Evolutionary conservation across 2,329 filamentous ascomycete genomes (phyloP).

Genomic region (Diaporthe humulicola): DNA sequence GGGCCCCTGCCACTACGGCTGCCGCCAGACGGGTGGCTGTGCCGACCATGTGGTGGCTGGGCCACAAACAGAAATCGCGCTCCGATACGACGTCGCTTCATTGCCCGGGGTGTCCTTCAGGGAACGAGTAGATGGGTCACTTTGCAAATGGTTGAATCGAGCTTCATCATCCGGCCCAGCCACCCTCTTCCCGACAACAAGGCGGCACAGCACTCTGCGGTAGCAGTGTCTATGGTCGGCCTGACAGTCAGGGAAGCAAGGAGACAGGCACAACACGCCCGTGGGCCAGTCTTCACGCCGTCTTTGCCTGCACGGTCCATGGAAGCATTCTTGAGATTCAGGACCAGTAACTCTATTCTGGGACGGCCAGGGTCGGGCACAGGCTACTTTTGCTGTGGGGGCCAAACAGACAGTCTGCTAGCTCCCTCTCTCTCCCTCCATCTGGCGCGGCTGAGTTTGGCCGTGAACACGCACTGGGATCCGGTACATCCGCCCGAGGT

Average conservation of each 20-base stretch:
- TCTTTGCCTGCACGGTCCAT: neutral
- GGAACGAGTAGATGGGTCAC: neutral
- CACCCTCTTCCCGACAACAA: neutral
- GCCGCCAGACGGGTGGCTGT: neutral
- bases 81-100: neutral
- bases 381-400: neutral
- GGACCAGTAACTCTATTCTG: neutral
- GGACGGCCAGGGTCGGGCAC: neutral
- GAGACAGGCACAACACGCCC: no score
- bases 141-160: neutral
- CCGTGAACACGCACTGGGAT: neutral
- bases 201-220: neutral
- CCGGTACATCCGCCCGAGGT: slow-evolving; percentile 12
- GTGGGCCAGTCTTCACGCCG: neutral
- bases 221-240: no score
- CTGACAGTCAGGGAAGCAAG: no score
- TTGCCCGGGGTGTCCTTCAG: neutral
- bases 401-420: neutral
- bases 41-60: neutral
- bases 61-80: neutral
- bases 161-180: neutral
- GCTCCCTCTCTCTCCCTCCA: neutral
- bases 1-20: neutral
- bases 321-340: neutral
- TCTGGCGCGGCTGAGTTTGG: neutral